Evolutionary conservation across 164 flowering plant species (phyloP).

Genomic region (Warburgia ugandensis): DNA sequence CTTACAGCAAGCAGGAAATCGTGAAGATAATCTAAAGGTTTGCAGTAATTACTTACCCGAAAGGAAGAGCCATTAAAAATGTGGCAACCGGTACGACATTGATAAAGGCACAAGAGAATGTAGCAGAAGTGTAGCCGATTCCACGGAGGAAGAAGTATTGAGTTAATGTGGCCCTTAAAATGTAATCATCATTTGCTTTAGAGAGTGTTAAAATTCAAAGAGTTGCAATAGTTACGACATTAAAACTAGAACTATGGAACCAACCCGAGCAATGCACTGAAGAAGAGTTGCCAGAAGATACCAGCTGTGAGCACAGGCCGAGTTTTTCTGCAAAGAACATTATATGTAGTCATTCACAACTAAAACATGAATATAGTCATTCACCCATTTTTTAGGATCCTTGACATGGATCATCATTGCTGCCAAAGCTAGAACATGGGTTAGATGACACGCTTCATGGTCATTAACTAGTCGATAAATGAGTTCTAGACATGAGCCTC

Average conservation of each 20-base stretch:
- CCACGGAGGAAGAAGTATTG: conserved; percentile 70
- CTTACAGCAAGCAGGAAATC: not conserved
- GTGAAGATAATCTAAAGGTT: not conserved
- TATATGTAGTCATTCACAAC: not conserved
- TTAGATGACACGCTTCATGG: not conserved
- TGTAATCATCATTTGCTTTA: not conserved
- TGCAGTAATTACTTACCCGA: conserved; percentile 31
- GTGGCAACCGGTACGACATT: conserved; percentile 76
- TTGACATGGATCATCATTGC: no score
- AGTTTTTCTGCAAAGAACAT: conserved; percentile 48
- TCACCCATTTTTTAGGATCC: not conserved
- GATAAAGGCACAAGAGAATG: conserved; percentile 71
- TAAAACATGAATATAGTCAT: not conserved
- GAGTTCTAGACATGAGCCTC: no score
- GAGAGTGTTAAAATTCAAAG: not conserved
- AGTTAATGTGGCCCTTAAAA: conserved; percentile 56
- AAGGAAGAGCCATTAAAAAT: conserved; percentile 65
- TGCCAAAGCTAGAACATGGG: no score
- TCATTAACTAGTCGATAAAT: not conserved
- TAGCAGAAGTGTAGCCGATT: conserved; percentile 66
- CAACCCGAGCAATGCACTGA: conserved; percentile 73
- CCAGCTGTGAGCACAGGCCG: conserved; percentile 49
- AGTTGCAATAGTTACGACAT: not conserved
- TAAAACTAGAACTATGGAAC: conserved; percentile 8
- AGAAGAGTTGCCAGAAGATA: conserved; percentile 46